Base-by-base conservation (phyloP, 2,329 filamentous ascomycete genomes). In the Xylaria arbuscula region DNA sequence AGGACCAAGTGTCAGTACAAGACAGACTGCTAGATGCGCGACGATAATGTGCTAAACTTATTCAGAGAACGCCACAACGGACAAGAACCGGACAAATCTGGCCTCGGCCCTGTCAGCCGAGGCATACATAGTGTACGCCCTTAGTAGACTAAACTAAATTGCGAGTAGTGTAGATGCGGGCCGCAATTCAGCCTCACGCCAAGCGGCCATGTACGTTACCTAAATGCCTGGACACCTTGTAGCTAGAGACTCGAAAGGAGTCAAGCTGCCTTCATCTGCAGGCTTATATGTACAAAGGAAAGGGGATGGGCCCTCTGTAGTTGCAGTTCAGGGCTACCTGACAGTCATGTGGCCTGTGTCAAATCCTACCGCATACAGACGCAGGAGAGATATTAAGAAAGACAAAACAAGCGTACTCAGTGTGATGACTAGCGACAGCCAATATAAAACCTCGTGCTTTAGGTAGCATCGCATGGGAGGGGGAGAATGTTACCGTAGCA, bases 271-370 rank as follows among this genome's bases (percentile, higher is more conserved):
- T 38, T 69, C 38, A 24, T 57, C 61, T 69, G 62, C 62, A 61
- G 56, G 62, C 66, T 45, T 50, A 59, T 62, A 54, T 19, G 47
- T 9, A 65, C 32, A 61, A 28, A 28, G 28, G 40, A 61, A 28
- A 28, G 28, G 28, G 34, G 62, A 32, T 32, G 38, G 55, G 57
- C 60, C 42, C 32, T 62, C 61, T 64, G 61, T 57, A 71, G 67
- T 71, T 65, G 58, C 69, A 70, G 38, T 64, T 67, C 67, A 71
- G 69, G 67, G 69, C 69, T 48, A 59, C 64, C 69, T 67, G 64
- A 63, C 10, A 17, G 64, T 71, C 64, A 65, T 66, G 67, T 62
- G 67, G 64, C 51, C 64, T 50, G 67, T 67, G 50, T 67, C 61
- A 61, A 67, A 71, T 71, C 69, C 69, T 64, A 57, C 67, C 55